These are phyloP conservation scores for Fusarium sp. DNA, from an alignment of 2,329 filamentous ascomycete genomes.

Conservation along the genomic window DNA sequence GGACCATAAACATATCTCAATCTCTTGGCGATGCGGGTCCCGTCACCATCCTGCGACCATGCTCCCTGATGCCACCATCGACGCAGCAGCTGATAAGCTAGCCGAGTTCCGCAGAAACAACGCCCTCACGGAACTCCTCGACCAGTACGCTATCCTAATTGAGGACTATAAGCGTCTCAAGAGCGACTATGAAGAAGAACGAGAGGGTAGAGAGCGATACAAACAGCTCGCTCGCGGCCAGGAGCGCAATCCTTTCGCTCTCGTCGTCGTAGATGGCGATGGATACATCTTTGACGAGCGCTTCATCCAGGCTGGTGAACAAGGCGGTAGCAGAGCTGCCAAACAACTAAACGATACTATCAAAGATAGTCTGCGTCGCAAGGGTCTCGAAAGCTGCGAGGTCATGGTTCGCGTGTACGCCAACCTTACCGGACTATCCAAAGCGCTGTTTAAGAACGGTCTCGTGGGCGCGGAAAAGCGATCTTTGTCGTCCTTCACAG, in stretches of 20 bases:
- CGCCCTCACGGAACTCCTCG: conserved; percentile 46
- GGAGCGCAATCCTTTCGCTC: conserved; percentile 67
- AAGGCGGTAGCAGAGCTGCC: conserved; percentile 67
- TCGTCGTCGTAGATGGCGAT: conserved; percentile 72
- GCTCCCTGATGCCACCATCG: conserved; percentile 37
- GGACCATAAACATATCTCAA: background rate
- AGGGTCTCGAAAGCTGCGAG: conserved; percentile 61
- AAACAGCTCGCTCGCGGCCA: conserved; percentile 62
- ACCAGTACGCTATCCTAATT: conserved; percentile 55
- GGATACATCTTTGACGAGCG: conserved; percentile 65
- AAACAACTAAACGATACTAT: conserved; percentile 63
- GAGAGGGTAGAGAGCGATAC: conserved; percentile 64
- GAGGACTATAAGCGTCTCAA: conserved; percentile 65
- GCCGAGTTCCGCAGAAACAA: conserved; percentile 47
- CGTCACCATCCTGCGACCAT: conserved; percentile 25
- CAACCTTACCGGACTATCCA: conserved; percentile 64
- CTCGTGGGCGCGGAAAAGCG: conserved; percentile 65
- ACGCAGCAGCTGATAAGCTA: conserved; percentile 44
- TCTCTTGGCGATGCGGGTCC: conserved; percentile 28
- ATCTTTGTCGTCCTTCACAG: conserved; percentile 64
- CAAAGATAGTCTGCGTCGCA: conserved; percentile 58
- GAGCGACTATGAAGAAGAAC: conserved; percentile 67
- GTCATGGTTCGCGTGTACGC: conserved; percentile 67
- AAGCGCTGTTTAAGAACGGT: conserved; percentile 57
- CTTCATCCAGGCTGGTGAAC: conserved; percentile 58